Base-by-base conservation (phyloP, 768 basidiomycete genomes). In the Coprinopsis strossmayeri region DNA sequence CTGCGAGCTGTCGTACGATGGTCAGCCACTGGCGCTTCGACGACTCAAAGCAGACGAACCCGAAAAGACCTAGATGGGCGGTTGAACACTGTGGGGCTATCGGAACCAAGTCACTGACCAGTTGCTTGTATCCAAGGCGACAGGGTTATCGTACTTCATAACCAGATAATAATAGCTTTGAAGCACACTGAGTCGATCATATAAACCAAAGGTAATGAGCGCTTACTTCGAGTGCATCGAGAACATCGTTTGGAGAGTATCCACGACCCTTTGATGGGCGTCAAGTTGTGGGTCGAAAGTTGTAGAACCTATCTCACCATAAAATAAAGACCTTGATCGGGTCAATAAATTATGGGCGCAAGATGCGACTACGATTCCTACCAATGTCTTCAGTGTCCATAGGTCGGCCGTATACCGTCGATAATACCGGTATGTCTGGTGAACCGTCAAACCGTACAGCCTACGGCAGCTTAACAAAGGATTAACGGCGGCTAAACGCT, bases 361-460 rank as follows among this genome's bases (percentile, higher is more conserved):
- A 20, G 32, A n/a, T 3, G 20, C 12, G 18, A 12, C 13, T 15
- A 11, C 18, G 13, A 13, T 13, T 23, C 47, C 5, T 43, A 49
- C 48, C 17, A 49, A 40, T 13, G 21, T 11, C 41, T 49, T 49
- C 40, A 49, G 10, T 25, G 39, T 39, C 25, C 21, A 21, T 13
- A 39, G 12, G 25, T 49, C 48, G 20, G 27, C 18, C 5, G 39
- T 49, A 30, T 49, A 49, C 32, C 20, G 39, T 49, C 40, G 18
- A 25, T 42, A 49, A 32, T 49, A 49, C 5, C 48, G 48, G 18
- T 49, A 49, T 15, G 48, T 49, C 20, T 49, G 48, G 41, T 49
- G 27, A 1, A 43, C 28, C 30, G 48, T 49, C 28, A 49, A 43
- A 17, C 48, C 48, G 27, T 49, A 49, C 26, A 49, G n/a, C 30